These are phyloP conservation scores for Knufia fluminis DNA, from an alignment of 2,329 filamentous ascomycete species.

Conservation along the genomic window DNA sequence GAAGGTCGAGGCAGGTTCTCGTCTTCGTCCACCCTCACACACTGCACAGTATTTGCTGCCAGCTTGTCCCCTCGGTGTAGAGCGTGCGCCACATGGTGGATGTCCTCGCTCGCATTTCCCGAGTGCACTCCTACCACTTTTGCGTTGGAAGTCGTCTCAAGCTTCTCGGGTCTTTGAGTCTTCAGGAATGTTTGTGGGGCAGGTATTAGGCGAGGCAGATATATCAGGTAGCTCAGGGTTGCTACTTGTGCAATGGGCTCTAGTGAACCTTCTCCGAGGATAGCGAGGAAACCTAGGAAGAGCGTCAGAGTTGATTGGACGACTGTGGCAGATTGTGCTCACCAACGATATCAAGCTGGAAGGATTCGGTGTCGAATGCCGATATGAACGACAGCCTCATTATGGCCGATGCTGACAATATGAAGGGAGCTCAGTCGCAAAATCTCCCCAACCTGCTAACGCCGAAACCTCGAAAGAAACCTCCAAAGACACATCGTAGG, in stretches of 20 bases:
- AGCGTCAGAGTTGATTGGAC: neutral
- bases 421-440: neutral
- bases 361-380: conserved; percentile 23
- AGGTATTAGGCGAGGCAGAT: conserved; percentile 41
- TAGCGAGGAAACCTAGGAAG: conserved; percentile 38
- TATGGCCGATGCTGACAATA: neutral
- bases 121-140: conserved; percentile 39
- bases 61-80: conserved; percentile 28
- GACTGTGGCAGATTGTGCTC: neutral
- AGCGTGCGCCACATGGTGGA: conserved; percentile 43
- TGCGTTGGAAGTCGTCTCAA: conserved; percentile 32
- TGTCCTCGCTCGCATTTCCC: conserved; percentile 37
- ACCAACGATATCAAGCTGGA: conserved; percentile 48
- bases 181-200: conserved; percentile 43
- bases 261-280: conserved; percentile 44
- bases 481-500: neutral
- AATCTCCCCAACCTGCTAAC: neutral
- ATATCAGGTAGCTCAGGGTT: conserved; percentile 41
- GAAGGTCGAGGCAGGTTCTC: conserved; percentile 29
- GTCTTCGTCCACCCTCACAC: conserved; percentile 31
- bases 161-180: conserved; percentile 34
- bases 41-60: conserved; percentile 32
- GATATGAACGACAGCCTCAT: conserved; percentile 17
- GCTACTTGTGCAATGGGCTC: conserved; percentile 43
- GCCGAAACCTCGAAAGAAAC: neutral